Conservation (phyloP, 306 rosid species). For the Pyrus communis region DNA sequence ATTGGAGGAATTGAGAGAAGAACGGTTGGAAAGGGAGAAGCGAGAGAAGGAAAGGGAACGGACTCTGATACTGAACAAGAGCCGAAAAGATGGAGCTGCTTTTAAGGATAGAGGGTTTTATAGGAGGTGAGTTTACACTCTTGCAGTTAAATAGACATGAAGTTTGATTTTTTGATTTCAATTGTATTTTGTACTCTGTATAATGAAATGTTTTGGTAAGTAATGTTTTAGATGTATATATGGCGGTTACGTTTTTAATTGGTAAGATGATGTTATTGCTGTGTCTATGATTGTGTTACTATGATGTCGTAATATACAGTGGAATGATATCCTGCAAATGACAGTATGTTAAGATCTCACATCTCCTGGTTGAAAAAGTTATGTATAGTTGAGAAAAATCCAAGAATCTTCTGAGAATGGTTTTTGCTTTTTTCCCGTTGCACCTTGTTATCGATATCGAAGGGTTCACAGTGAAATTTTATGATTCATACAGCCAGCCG, state of each 20-base stretch:
- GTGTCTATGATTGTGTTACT: not conserved
- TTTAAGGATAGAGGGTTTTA: constrained; percentile 23
- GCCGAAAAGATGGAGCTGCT: constrained; percentile 20
- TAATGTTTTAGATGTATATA: too few relatives aligned
- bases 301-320: not conserved
- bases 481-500: too few relatives aligned
- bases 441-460: too few relatives aligned
- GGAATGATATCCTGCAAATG: not conserved
- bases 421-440: too few relatives aligned
- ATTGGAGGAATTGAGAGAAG: constrained; percentile 74
- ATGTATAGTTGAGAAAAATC: not conserved
- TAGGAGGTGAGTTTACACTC: constrained; percentile 35
- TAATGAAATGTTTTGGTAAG: not conserved
- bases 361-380: too few relatives aligned
- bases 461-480: too few relatives aligned
- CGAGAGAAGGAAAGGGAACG: constrained; percentile 75
- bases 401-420: not conserved
- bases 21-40: constrained; percentile 66
- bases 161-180: not conserved
- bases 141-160: not conserved
- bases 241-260: too few relatives aligned
- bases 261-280: not conserved
- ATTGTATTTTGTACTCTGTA: not conserved
- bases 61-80: constrained; percentile 37
- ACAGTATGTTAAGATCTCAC: too few relatives aligned